Evolutionary conservation across 768 basidiomycete species (phyloP).

Genomic region (Termitomyces heimii): DNA sequence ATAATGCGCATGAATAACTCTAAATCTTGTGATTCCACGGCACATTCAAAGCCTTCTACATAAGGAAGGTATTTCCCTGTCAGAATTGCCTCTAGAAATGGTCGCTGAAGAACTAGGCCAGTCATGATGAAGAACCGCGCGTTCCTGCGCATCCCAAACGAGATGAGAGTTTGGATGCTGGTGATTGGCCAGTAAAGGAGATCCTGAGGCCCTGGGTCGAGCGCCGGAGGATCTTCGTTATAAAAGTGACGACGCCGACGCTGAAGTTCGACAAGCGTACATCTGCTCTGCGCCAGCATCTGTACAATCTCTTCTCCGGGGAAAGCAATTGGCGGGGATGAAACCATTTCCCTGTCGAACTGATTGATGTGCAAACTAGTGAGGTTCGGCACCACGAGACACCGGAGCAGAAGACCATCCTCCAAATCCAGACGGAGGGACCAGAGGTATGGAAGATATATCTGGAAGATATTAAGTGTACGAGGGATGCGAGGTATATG

Average conservation of each 20-base stretch:
- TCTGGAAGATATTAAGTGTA: neutral
- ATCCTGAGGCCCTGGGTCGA: conserved; percentile 2
- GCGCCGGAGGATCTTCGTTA: neutral
- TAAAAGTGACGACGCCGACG: conserved; percentile 5
- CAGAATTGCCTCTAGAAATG: neutral
- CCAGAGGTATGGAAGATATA: conserved; percentile 2
- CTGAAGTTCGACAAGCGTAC: neutral
- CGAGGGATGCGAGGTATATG: neutral
- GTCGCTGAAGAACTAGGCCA: neutral
- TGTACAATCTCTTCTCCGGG: neutral
- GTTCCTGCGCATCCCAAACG: neutral
- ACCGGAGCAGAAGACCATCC: neutral
- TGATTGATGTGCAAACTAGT: neutral
- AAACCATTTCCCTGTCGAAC: neutral
- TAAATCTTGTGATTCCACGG: neutral
- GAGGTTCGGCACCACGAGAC: conserved; percentile 1
- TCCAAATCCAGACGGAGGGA: neutral
- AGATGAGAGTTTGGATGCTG: neutral
- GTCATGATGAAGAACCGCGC: neutral
- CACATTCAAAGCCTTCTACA: conserved; percentile 1
- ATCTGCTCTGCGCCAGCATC: conserved; percentile 3
- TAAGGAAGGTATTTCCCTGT: neutral
- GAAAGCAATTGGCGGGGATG: neutral
- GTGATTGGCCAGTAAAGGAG: neutral
- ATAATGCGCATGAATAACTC: neutral